Evolutionary conservation across 441 rosid species (phyloP).

Genomic region (Omphalea diandra): DNA sequence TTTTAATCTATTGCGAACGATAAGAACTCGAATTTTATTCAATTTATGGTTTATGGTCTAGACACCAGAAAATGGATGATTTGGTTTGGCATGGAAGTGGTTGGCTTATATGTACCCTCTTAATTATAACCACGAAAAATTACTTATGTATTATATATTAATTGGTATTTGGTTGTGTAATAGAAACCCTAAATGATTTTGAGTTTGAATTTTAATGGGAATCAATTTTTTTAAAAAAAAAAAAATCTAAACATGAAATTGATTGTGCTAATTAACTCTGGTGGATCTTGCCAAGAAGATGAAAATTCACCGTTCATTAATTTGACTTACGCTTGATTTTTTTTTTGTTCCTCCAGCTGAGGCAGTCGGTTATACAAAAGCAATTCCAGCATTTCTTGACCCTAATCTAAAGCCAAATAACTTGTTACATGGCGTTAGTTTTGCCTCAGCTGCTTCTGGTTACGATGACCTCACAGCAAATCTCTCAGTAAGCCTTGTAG

Average conservation of each 20-base stretch:
- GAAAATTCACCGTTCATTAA: no score
- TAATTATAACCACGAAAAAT: no score
- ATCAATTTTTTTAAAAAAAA: no score
- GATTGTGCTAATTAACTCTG: no score
- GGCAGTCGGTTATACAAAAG: slow-evolving; percentile 52
- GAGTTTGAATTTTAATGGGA: no score
- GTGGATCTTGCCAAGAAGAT: no score
- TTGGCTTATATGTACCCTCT: slow-evolving; percentile 5
- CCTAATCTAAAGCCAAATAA: slow-evolving; percentile 43
- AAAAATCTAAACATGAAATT: no score
- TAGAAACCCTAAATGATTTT: no score
- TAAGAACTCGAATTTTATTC: neutral
- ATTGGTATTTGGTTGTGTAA: no score
- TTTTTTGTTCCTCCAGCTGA: slow-evolving; percentile 38
- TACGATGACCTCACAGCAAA: slow-evolving; percentile 85
- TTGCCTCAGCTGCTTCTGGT: slow-evolving; percentile 91
- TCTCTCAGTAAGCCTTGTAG: slow-evolving; percentile 46
- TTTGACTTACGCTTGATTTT: no score
- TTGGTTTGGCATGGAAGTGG: neutral
- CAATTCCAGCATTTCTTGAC: slow-evolving; percentile 68
- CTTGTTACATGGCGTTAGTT: slow-evolving; percentile 70
- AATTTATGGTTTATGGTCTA: neutral
- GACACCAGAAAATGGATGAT: neutral
- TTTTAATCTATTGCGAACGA: no score
- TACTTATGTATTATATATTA: no score